phyloP scores from a whole-genome alignment of 2,329 filamentous ascomycete species.

The Aspergillus aculeatus region DNA sequence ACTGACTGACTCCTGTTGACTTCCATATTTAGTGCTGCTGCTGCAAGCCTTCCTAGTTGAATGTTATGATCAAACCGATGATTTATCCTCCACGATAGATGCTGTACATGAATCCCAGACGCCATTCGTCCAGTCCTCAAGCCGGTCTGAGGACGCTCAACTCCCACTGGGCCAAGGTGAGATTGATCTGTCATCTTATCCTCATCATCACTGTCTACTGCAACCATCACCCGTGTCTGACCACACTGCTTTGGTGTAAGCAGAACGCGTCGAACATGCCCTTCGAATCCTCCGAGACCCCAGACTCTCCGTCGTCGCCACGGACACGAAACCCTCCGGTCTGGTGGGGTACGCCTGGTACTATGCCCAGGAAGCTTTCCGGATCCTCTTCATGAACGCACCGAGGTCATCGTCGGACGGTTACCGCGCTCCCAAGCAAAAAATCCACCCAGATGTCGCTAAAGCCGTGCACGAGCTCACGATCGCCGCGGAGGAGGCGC shows the following conservation, averaged over 20 bases:
- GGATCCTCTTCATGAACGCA: constrained; percentile 64
- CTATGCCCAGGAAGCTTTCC: constrained; percentile 63
- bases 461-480: constrained; percentile 60
- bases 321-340: constrained; percentile 53
- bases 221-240: neutral
- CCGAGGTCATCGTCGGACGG: constrained; percentile 41
- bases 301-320: constrained; percentile 24
- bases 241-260: neutral
- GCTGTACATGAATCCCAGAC: constrained; percentile 19
- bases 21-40: too few species aligned
- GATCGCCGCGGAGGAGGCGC: constrained; percentile 54
- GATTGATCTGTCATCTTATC: constrained; percentile 2
- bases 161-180: constrained; percentile 32
- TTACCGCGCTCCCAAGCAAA: constrained; percentile 34
- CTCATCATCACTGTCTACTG: neutral
- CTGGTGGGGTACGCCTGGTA: constrained; percentile 57
- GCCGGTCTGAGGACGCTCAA: constrained; percentile 17
- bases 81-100: constrained; percentile 19
- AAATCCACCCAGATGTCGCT: constrained; percentile 45
- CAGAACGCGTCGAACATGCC: constrained; percentile 35
- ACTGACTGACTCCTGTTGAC: constrained; percentile 20
- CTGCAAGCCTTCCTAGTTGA: constrained; percentile 31
- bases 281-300: constrained; percentile 30
- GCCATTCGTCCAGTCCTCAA: constrained; percentile 21
- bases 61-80: constrained; percentile 19